Base-by-base conservation (phyloP, 2,329 filamentous ascomycete genomes). In the Dryadomyces quercivorus region DNA sequence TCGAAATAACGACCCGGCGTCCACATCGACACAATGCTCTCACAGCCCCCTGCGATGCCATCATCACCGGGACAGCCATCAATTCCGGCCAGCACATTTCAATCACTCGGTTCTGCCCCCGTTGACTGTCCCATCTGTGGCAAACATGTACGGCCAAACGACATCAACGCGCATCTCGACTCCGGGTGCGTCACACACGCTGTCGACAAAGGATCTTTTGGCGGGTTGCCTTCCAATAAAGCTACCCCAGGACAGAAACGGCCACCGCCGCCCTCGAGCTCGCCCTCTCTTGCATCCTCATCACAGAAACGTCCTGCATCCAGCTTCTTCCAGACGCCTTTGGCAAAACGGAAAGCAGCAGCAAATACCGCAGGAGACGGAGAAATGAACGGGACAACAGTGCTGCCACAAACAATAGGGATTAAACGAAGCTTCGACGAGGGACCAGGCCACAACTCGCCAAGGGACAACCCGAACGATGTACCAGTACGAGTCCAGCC, bases 81-180 rank as follows among this genome's bases (percentile, higher is more conserved):
- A 12, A 5, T 20, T 15, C 9, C 47, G 5, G n/a, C 40, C n/a
- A 10, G 22, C 46, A 0, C 54, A 47, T 21, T 26, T 22, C 45
- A 20, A 15, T 16, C 51, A 15, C 18, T 22, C 21, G 15, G 18
- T 15, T 13, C 43, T 15, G 22, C 22, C 55, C 71, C 73, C 64
- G 86, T 94, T 61, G 78, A 81, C 63, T 95, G 90, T 66, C 90
- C 90, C 16, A 87, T 91, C 60, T 95, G 90, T 73, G 76, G 80
- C 64, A 85, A 86, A 62, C 73, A 76, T 55, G 88, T 93, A 63
- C 84, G 80, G 60, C 72, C 84, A 60, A 72, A 73, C 64, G 80
- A 85, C 61, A 97, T 97, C 74, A 97, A 97, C 70, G 77, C 77
- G 61, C 92, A 97, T 69, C 82, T 97, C 65, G 93, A 97, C 71